Base-by-base conservation (phyloP, 2,329 filamentous ascomycete species). In the Calonectria hongkongensis region DNA sequence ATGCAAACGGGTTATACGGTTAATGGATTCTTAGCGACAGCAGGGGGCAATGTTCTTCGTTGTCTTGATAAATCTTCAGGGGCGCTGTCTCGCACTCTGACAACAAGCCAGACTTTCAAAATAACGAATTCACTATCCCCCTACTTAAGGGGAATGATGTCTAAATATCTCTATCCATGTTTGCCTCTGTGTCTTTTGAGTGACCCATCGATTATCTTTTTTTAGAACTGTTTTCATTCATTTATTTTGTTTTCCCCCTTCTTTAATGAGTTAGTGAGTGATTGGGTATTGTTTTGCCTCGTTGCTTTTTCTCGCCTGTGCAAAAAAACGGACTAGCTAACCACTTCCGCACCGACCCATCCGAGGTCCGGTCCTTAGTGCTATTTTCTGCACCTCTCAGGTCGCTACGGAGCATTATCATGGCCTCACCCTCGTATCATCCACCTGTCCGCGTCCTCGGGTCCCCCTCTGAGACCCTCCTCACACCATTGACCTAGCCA, bases 61-160 rank as follows among this genome's bases (percentile, higher is more conserved):
- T 73, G 54, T 60, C 65, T 75, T 67, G 50, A 65, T 74, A 71
- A 76, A 68, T 71, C 66, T 75, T 66, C 62, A 66, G 68, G 66
- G 65, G 58, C 48, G 67, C 45, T 72, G 63, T 71, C 47, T 75
- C 72, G 65, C 65, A 62, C 51, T 72, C 66, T 60, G 58, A 71
- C 70, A 73, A 77, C 72, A 68, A 79, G 69, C 74, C 73, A 70
- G 65, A 77, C 66, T 70, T 77, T 73, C 21, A 74, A 79, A 69
- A 60, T 62, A 43, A 72, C 51, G 60, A 70, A 66, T 48, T 65
- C 60, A 62, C 66, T 54, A 66, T 65, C 45, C 27, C 66, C 66
- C 66, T 41, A 36, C 30, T 50, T 45, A n/a, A n/a, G 60, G 70
- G 60, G 30, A 41, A 70, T 65, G 28, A 69, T 47, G 48, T 62